Base-by-base conservation (phyloP, 495 filamentous ascomycete genomes). In the Trichoderma asperelloides region DNA sequence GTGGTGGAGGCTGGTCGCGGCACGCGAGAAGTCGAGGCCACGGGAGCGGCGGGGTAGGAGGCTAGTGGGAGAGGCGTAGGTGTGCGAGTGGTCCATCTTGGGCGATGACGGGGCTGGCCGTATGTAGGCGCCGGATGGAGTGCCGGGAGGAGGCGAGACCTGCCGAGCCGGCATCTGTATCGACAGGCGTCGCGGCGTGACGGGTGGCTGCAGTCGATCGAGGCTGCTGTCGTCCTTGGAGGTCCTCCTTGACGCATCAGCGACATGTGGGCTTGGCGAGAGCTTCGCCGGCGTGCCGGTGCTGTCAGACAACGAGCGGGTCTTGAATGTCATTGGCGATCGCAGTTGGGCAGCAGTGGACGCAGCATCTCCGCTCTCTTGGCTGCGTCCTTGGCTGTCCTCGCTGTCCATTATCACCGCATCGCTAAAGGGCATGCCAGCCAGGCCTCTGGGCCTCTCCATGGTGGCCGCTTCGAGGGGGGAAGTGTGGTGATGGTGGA, bases 1-100 rank as follows among this genome's bases (percentile, higher is more conserved):
- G 76, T 98, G 96, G 78, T 98, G 95, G 13, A 98, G 84, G 70
- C 92, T 96, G 5, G 95, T 98, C 67, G 93, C 94, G 57, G 92
- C 92, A 70, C 93, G 85, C n/a, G 93, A 91, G 76, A 95, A 96
- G 73, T 97, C 93, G 63, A 96, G 78, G 37, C 93, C 93, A 28
- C 93, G 86, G 7, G 92, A 96, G 63, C 92, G 87, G 64, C 93
- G 84, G 60, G 93, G 93, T 16, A 97, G 84, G 21, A 93, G 88
- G 18, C 91, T 95, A 55, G 76, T 76, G n/a, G 81, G 81, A 4
- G 92, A 92, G 60, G 90, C 89, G 79, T 95, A 97, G 39, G 87
- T 90, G 68, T 90, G 88, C 18, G 88, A 87, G 67, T 89, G 82
- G 72, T 96, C 92, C 49, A 94, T 85, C 71, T 95, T 91, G 12